Evolutionary conservation across 2,329 filamentous ascomycete species (phyloP).

Genomic region (Fusarium sp.): DNA sequence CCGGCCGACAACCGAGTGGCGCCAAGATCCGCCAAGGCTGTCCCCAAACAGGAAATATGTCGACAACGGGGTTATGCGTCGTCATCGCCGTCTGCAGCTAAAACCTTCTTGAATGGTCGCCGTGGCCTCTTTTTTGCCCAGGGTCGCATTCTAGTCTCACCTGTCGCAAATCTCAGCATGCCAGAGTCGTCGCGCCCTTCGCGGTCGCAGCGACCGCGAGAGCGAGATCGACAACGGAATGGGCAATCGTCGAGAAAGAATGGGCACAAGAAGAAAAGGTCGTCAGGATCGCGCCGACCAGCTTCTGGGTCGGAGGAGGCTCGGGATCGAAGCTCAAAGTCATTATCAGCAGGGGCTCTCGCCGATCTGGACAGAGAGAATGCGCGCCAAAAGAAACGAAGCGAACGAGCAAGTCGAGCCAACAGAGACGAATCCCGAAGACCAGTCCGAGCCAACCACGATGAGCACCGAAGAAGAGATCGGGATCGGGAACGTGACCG

Average conservation of each 20-base stretch:
- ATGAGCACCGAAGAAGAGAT: conserved; percentile 38
- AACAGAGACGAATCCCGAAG: conserved; percentile 49
- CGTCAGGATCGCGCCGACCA: conserved; percentile 47
- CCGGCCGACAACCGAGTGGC: conserved; percentile 50
- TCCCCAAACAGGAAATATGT: conserved; percentile 39
- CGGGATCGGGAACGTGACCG: conserved; percentile 39
- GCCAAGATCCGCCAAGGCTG: conserved; percentile 33
- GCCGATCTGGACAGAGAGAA: conserved; percentile 75
- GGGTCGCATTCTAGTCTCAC: conserved; percentile 42
- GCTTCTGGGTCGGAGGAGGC: conserved; percentile 51
- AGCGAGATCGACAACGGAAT: conserved; percentile 43
- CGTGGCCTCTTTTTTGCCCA: conserved; percentile 12
- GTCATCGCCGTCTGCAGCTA: conserved; percentile 26
- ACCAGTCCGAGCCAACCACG: conserved; percentile 31
- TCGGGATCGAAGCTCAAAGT: conserved; percentile 42
- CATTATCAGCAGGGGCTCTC: conserved; percentile 67
- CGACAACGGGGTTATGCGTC: conserved; percentile 26
- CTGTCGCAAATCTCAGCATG: conserved; percentile 45
- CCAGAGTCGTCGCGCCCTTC: conserved; percentile 48
- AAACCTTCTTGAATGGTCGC: conserved; percentile 18
- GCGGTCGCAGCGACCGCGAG: conserved; percentile 40
- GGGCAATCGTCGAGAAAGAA: conserved; percentile 48
- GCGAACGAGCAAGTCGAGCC: conserved; percentile 28
- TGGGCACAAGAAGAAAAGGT: conserved; percentile 52
- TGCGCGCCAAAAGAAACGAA: conserved; percentile 56